Conservation (phyloP, 2,329 filamentous ascomycete species). For the Trichoderma sp. region DNA sequence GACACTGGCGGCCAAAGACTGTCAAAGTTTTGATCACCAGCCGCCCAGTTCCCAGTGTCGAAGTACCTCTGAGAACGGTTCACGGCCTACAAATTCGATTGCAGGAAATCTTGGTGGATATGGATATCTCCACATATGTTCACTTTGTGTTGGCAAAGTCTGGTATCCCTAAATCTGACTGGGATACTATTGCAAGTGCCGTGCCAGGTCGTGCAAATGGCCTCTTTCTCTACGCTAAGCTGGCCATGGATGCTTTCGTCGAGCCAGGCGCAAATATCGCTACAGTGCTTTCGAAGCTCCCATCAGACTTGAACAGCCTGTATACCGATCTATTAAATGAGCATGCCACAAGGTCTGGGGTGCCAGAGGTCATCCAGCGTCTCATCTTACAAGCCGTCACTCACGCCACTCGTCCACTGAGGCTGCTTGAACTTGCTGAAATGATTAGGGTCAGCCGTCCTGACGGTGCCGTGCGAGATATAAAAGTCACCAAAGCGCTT, state of each 20-base stretch:
- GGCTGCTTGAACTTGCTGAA: conserved; percentile 46
- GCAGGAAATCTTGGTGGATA: conserved; percentile 39
- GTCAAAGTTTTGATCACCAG: conserved; percentile 49
- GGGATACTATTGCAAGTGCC: conserved; percentile 30
- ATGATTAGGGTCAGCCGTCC: conserved; percentile 30
- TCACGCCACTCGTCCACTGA: conserved; percentile 44
- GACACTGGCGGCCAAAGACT: conserved; percentile 33
- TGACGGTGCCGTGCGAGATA: conserved; percentile 14
- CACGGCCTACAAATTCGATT: conserved; percentile 39
- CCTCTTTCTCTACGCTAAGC: conserved; percentile 48
- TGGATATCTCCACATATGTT: conserved; percentile 45
- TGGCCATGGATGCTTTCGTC: conserved; percentile 45
- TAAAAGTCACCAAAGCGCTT: conserved; percentile 40
- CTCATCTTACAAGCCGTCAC: conserved; percentile 46
- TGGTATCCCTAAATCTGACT: conserved; percentile 26
- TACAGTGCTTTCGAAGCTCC: conserved; percentile 38
- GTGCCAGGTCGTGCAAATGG: conserved; percentile 44
- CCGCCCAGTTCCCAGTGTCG: conserved; percentile 38
- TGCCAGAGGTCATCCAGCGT: conserved; percentile 39
- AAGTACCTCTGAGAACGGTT: conserved; percentile 34
- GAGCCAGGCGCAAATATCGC: conserved; percentile 31
- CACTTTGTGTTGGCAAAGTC: conserved; percentile 27
- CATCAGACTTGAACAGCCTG: conserved; percentile 42
- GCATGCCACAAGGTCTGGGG: conserved; percentile 38
- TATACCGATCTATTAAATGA: conserved; percentile 45